Base-by-base conservation (phyloP, 2,329 filamentous ascomycete species). In the Geosmithia flava region DNA sequence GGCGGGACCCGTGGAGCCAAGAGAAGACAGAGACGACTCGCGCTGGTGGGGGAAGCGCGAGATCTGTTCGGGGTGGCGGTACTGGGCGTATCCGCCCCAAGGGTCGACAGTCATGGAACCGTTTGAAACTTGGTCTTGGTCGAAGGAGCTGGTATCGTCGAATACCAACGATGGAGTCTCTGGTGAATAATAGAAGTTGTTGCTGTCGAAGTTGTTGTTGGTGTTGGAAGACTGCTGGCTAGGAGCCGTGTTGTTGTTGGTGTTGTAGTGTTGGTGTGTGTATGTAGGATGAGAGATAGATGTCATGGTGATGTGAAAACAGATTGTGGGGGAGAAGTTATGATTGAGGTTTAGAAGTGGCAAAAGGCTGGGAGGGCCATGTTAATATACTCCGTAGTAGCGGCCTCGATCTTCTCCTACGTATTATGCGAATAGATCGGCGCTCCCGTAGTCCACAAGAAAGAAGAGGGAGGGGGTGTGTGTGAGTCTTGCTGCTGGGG, bases 1-100 rank as follows among this genome's bases (percentile, higher is more conserved):
- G 0, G 72, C 68, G 17, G 78, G 78, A n/a, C 74, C 76, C 37
- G 74, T 69, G 0, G 78, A 81, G 11, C 75, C 76, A 41, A 81
- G 56, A 0, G 79, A 81, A 0, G 78, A 81, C 39, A 79, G 63
- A 7, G 78, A 81, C 2, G 78, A 76, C 53, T 81, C 77, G 54
- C 78, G 73, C 44, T 81, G 70, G 55, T 82, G 78, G 23, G 68
- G 56, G 39, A 68, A 59, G 16, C 68, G 65, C 49, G 62, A 60
- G 40, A 62, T 52, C 56, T 65, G 66, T 11, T 47, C 46, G 33
- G 20, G 64, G 60, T 39, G 64, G 27, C 39, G 65, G 51, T 65
- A 59, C 51, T 68, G 68, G 50, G 59, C 58, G 48, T 60, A 52
- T 20, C 56, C 52, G 48, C 64, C 59, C 68, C 68, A 72, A 15